Conservation (phyloP, 129 eudicot species). For the Pulicaria dysenterica region DNA sequence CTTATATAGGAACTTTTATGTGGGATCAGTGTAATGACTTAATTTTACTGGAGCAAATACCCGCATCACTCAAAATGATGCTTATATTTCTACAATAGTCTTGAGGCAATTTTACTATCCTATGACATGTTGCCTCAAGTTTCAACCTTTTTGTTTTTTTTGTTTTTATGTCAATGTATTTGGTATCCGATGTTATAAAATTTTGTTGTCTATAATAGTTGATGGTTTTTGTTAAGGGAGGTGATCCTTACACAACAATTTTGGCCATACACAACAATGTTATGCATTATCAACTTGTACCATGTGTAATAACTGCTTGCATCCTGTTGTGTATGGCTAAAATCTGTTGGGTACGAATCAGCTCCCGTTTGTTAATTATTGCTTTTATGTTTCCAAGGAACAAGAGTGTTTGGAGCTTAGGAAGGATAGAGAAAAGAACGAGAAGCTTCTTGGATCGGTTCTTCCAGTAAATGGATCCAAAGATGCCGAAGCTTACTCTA, state of each 20-base stretch:
- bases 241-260: too few relatives aligned
- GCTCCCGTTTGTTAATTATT: neutral
- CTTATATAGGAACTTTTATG: neutral
- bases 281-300: too few relatives aligned
- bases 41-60: neutral
- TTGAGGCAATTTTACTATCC: neutral
- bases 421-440: conserved; percentile 48
- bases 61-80: neutral
- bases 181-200: too few relatives aligned
- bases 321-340: too few relatives aligned
- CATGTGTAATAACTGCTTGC: too few relatives aligned
- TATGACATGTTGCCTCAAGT: too few relatives aligned
- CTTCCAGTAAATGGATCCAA: conserved; percentile 38
- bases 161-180: too few relatives aligned
- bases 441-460: conserved; percentile 43
- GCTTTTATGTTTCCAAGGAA: conserved; percentile 50
- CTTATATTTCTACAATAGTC: neutral
- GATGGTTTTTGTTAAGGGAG: too few relatives aligned
- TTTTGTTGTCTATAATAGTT: too few relatives aligned
- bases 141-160: too few relatives aligned
- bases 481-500: conserved; percentile 33
- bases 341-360: too few relatives aligned
- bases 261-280: too few relatives aligned
- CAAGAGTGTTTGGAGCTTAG: conserved; percentile 57
- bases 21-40: neutral